Evolutionary conservation across 176 grass and related monocot species (phyloP).

Genomic region (Bolboschoenus planiculmis): DNA sequence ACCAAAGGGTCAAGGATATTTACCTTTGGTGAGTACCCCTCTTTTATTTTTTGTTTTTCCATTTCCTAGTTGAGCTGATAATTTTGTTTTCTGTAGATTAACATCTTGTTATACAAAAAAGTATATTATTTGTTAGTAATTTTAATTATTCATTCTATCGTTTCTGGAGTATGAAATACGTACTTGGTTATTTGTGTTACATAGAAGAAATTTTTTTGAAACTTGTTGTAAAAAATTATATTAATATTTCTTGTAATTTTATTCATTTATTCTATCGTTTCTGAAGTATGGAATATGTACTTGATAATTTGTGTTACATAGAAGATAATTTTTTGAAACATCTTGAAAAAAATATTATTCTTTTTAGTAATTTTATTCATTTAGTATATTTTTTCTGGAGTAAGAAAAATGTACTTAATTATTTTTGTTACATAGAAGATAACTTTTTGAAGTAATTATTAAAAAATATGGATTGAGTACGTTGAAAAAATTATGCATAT

Average conservation of each 20-base stretch:
- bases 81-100: not conserved
- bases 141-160: not conserved
- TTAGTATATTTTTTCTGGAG: not conserved
- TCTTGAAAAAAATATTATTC: not conserved
- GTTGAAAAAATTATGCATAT: not conserved
- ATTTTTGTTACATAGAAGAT: not conserved
- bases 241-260: not conserved
- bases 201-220: not conserved
- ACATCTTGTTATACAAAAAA: not conserved
- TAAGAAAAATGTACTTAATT: not conserved
- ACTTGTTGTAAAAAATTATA: not conserved
- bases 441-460: not conserved
- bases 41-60: not conserved
- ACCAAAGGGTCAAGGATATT: not conserved
- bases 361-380: not conserved
- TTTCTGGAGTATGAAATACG: not conserved
- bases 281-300: not conserved
- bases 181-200: not conserved
- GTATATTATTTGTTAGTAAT: not conserved
- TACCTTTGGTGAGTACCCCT: not conserved
- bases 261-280: not conserved
- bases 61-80: not conserved
- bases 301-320: not conserved
- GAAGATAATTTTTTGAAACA: too few relatives aligned
- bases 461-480: not conserved